phyloP scores from a whole-genome alignment of 768 basidiomycete genomes.

The Lactarius sp. region DNA sequence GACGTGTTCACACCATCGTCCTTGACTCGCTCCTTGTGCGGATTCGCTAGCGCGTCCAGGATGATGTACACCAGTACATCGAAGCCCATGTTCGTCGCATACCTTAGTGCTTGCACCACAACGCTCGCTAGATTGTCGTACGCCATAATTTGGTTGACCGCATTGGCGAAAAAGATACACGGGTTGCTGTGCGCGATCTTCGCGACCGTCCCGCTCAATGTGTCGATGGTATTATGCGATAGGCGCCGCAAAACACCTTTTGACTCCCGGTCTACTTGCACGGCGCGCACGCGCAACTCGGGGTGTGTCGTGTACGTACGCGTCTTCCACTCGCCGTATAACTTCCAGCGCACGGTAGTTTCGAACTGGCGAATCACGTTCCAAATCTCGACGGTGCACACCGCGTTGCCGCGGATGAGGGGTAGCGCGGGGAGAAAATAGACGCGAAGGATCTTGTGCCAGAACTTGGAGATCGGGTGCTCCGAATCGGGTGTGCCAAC shows the following conservation, averaged over 20 bases:
- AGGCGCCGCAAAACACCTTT: slow-evolving; percentile 87
- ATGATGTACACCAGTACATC: slow-evolving; percentile 88
- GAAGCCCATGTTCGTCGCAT: slow-evolving; percentile 89
- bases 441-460: slow-evolving; percentile 74
- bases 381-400: slow-evolving; percentile 92
- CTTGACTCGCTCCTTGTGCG: slow-evolving; percentile 76
- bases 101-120: slow-evolving; percentile 83
- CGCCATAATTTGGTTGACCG: slow-evolving; percentile 90
- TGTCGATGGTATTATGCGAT: slow-evolving; percentile 76
- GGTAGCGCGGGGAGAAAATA: slow-evolving; percentile 86
- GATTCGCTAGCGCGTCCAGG: slow-evolving; percentile 82
- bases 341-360: slow-evolving; percentile 73
- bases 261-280: slow-evolving; percentile 82
- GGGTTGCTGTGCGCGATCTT: slow-evolving; percentile 95
- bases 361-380: slow-evolving; percentile 77
- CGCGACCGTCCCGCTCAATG: slow-evolving; percentile 81
- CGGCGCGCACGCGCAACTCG: slow-evolving; percentile 71
- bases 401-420: slow-evolving; percentile 78
- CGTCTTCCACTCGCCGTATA: slow-evolving; percentile 95
- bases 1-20: slow-evolving; percentile 87
- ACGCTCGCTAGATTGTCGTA: slow-evolving; percentile 92
- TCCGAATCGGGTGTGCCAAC: slow-evolving; percentile 49
- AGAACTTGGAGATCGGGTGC: slow-evolving; percentile 67
- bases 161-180: slow-evolving; percentile 82
- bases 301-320: slow-evolving; percentile 67